These are phyloP conservation scores for Pseudocercospora vitis DNA, from an alignment of 2,329 filamentous ascomycete species.

Conservation along the genomic window DNA sequence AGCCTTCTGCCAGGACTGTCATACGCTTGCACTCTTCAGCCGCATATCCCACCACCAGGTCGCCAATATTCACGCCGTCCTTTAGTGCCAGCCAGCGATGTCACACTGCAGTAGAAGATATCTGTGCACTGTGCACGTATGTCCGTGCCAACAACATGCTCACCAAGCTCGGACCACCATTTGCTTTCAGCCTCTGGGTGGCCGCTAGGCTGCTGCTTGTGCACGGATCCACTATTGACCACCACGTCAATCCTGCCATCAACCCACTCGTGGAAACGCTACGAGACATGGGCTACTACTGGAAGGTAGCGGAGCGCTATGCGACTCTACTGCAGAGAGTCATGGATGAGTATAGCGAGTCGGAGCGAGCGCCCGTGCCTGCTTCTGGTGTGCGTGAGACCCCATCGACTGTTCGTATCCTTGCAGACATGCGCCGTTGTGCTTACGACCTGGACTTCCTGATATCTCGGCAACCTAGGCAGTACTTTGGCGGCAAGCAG, in stretches of 20 bases:
- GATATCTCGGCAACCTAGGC: conserved; percentile 74
- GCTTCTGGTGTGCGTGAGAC: conserved; percentile 70
- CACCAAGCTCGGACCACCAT: conserved; percentile 79
- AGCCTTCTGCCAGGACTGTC: conserved; percentile 57
- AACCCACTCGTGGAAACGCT: conserved; percentile 79
- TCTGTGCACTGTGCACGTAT: conserved; percentile 74
- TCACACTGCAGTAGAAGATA: conserved; percentile 77
- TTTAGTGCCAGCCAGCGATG: conserved; percentile 83
- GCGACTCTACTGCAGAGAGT: conserved; percentile 77
- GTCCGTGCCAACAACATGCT: conserved; percentile 74
- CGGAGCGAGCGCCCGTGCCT: conserved; percentile 59
- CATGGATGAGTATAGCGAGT: conserved; percentile 80
- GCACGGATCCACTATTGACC: conserved; percentile 85
- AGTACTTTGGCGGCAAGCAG: conserved; percentile 38
- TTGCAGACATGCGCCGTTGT: conserved; percentile 87
- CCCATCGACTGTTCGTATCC: conserved; percentile 78
- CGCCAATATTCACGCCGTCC: conserved; percentile 84
- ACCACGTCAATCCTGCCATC: conserved; percentile 76
- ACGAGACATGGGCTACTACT: conserved; percentile 75
- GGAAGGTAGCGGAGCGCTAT: conserved; percentile 83
- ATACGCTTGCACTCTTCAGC: conserved; percentile 90
- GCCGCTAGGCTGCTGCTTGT: conserved; percentile 83
- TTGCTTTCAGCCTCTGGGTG: conserved; percentile 91
- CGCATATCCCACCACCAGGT: conserved; percentile 85
- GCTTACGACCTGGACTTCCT: conserved; percentile 88